Percentiles rank a stretch among this genome's conserved stretches.
phyloP scores from a whole-genome alignment of 2,329 filamentous ascomycete species.

The Plenodomus tracheiphilus region DNA sequence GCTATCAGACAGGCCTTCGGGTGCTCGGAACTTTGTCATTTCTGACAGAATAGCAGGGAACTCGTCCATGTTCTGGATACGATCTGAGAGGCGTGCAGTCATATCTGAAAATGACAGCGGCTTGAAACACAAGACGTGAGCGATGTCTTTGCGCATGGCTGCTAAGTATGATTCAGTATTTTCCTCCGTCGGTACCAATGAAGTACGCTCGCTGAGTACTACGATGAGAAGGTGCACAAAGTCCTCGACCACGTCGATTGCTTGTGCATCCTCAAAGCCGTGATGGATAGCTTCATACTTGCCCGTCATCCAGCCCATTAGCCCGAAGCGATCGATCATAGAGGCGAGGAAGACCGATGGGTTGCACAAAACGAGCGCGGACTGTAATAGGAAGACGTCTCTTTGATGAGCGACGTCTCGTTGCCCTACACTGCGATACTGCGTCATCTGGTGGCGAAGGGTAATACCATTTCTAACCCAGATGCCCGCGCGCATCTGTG shows the following conservation, averaged over 20 bases:
- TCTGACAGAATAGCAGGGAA: slow-evolving; percentile 83
- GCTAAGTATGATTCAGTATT: slow-evolving; percentile 67
- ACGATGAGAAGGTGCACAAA: slow-evolving; percentile 93
- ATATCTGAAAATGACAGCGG: slow-evolving; percentile 94
- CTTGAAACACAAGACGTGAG: slow-evolving; percentile 94
- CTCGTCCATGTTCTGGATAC: slow-evolving; percentile 84
- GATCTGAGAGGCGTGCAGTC: slow-evolving; percentile 81
- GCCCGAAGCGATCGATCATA: slow-evolving; percentile 87
- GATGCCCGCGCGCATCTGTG: slow-evolving; percentile 97
- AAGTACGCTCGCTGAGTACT: slow-evolving; percentile 83
- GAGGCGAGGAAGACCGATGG: slow-evolving; percentile 83
- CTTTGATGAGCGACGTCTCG: slow-evolving; percentile 92
- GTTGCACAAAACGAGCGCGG: slow-evolving; percentile 83
- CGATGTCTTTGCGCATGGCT: slow-evolving; percentile 84
- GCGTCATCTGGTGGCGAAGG: slow-evolving; percentile 89
- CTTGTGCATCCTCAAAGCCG: slow-evolving; percentile 82
- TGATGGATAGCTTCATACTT: slow-evolving; percentile 67
- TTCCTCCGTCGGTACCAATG: slow-evolving; percentile 70
- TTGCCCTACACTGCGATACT: slow-evolving; percentile 86
- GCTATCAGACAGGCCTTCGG: slow-evolving; percentile 88
- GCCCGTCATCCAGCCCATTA: slow-evolving; percentile 84
- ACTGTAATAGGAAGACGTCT: slow-evolving; percentile 92
- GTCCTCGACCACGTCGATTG: slow-evolving; percentile 92
- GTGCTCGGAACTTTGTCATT: slow-evolving; percentile 86
- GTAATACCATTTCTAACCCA: slow-evolving; percentile 99